Evolutionary conservation across 352 stramenopile species (phyloP).

Genomic region (Discostella stelligera): DNA sequence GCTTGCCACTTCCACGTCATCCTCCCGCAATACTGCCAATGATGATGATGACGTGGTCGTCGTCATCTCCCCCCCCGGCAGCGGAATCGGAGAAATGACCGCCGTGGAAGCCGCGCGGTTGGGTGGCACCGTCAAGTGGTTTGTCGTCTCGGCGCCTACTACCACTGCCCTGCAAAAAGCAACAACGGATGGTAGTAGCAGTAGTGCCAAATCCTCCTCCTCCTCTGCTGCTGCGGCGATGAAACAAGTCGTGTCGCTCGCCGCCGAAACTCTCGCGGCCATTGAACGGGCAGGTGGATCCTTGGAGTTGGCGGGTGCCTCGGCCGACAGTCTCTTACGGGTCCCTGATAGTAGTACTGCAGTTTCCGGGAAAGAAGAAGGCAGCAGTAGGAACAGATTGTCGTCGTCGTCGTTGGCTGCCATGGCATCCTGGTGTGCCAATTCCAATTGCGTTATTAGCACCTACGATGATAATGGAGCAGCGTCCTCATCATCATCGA

Average conservation of each 20-base stretch:
- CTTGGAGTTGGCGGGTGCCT: constrained; percentile 59
- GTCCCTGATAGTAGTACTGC: constrained; percentile 24
- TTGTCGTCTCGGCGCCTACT: constrained; percentile 56
- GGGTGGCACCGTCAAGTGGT: constrained; percentile 62
- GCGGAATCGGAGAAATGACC: constrained; percentile 69
- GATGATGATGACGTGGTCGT: constrained; percentile 11
- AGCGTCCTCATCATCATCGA: not conserved
- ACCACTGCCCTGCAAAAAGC: not conserved
- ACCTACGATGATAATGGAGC: constrained; percentile 63
- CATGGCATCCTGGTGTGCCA: constrained; percentile 57
- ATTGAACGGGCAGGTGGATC: constrained; percentile 52
- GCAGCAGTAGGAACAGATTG: no score
- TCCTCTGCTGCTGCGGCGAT: not conserved
- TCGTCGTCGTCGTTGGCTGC: constrained; percentile 17
- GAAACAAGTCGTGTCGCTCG: constrained; percentile 14
- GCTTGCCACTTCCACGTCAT: not conserved
- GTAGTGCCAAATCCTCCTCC: no score
- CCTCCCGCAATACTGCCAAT: not conserved
- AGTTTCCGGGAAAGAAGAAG: not conserved
- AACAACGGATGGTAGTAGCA: not conserved
- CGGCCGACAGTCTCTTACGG: constrained; percentile 41
- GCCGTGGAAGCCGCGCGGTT: constrained; percentile 58
- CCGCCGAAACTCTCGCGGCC: constrained; percentile 37
- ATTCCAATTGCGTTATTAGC: constrained; percentile 53
- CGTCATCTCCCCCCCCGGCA: constrained; percentile 70